Evolutionary conservation across 2,329 filamentous ascomycete species (phyloP).

Genomic region (Pseudopyrenochaeta lycopersici): DNA sequence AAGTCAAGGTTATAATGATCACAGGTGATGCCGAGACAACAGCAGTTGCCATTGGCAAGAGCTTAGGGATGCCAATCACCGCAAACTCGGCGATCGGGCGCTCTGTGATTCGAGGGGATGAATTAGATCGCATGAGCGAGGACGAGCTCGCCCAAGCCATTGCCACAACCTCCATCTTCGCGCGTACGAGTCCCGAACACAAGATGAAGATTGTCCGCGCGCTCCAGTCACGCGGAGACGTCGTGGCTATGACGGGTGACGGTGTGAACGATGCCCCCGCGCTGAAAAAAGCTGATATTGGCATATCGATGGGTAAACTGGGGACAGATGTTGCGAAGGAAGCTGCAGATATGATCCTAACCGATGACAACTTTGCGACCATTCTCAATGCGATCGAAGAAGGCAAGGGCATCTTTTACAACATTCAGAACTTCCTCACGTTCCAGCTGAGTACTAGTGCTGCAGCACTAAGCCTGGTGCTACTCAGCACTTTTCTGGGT

Average conservation of each 20-base stretch:
- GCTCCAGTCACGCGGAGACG: slow-evolving; percentile 89
- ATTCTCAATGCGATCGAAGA: slow-evolving; percentile 97
- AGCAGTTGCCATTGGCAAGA: slow-evolving; percentile 89
- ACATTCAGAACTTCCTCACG: slow-evolving; percentile 98
- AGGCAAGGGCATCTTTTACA: slow-evolving; percentile 99
- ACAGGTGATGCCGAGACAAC: slow-evolving; percentile 96
- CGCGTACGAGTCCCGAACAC: slow-evolving; percentile 94
- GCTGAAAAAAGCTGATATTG: slow-evolving; percentile 96
- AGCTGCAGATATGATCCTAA: slow-evolving; percentile 91
- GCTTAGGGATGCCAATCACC: slow-evolving; percentile 90
- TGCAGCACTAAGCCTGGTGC: slow-evolving; percentile 87
- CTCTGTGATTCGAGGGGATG: slow-evolving; percentile 84
- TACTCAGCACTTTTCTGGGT: slow-evolving; percentile 90
- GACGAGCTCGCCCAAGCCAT: slow-evolving; percentile 85
- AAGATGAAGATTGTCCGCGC: slow-evolving; percentile 97
- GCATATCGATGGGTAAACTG: slow-evolving; percentile 93
- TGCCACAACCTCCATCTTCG: slow-evolving; percentile 90
- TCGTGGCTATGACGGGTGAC: slow-evolving; percentile 98
- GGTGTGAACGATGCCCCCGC: slow-evolving; percentile 98
- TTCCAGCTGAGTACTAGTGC: slow-evolving; percentile 98
- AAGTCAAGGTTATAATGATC: slow-evolving; percentile 98
- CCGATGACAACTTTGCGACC: slow-evolving; percentile 87
- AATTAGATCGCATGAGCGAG: slow-evolving; percentile 92
- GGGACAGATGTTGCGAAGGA: slow-evolving; percentile 98
- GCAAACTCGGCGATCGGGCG: slow-evolving; percentile 67